Evolutionary conservation across 768 basidiomycete genomes (phyloP).

Genomic region (Crassisporium funariophilum): DNA sequence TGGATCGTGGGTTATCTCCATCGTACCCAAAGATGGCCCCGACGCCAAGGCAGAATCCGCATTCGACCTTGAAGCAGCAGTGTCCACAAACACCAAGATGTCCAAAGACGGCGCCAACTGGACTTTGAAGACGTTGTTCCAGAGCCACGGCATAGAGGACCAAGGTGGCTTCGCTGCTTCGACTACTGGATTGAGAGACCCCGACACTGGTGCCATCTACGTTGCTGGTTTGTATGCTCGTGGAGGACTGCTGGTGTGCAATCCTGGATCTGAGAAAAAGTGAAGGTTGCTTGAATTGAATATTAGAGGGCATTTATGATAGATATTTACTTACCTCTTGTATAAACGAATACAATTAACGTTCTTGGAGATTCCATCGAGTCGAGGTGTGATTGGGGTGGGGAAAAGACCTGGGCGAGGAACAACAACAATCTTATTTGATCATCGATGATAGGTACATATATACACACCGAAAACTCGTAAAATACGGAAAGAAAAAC

Average conservation of each 20-base stretch:
- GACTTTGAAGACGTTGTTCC: slow-evolving; percentile 66
- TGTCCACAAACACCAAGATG: slow-evolving; percentile 47
- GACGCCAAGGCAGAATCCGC: slow-evolving; percentile 4
- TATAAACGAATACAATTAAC: no score
- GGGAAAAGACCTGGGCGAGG: slow-evolving; percentile 1
- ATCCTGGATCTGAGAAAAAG: slow-evolving; percentile 13
- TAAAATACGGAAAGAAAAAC: slow-evolving; percentile 5
- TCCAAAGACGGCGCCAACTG: slow-evolving; percentile 33
- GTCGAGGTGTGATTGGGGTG: no score
- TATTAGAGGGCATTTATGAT: no score
- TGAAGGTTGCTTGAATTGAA: not conserved
- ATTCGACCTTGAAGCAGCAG: slow-evolving; percentile 49
- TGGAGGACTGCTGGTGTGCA: slow-evolving; percentile 55
- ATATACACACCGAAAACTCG: slow-evolving; percentile 11
- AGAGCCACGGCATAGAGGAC: slow-evolving; percentile 56
- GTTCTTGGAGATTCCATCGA: no score
- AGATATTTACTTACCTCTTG: no score
- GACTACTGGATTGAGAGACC: slow-evolving; percentile 54
- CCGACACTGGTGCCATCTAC: slow-evolving; percentile 49
- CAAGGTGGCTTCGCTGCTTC: slow-evolving; percentile 54
- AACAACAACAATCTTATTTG: slow-evolving; percentile 3
- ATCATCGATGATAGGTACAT: slow-evolving; percentile 4
- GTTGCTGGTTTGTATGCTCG: slow-evolving; percentile 60
- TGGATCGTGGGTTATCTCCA: slow-evolving; percentile 61
- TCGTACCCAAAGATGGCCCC: slow-evolving; percentile 33